Evolutionary conservation across 305 asterid species (phyloP).

Genomic region (Fraxinus albicans): DNA sequence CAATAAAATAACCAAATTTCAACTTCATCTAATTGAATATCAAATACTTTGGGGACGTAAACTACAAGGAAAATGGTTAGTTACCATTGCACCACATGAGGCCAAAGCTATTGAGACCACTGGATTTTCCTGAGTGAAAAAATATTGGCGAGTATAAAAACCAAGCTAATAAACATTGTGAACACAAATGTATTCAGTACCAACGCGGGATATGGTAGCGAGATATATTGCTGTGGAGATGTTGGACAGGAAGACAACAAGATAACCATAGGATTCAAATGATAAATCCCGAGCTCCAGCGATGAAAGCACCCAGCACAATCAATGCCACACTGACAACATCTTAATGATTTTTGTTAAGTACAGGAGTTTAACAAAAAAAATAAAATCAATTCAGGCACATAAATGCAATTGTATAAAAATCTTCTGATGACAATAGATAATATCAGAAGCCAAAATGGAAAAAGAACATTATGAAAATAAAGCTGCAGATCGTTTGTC

Average conservation of each 20-base stretch:
- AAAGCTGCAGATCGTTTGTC: not conserved
- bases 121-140: conserved; percentile 63
- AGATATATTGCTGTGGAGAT: conserved; percentile 85
- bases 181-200: conserved; percentile 38
- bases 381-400: conserved; percentile 5
- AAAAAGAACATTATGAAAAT: not conserved
- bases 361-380: conserved; percentile 10
- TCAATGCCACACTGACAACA: conserved; percentile 67
- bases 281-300: conserved; percentile 87
- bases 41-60: conserved; percentile 6
- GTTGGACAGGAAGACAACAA: conserved; percentile 68
- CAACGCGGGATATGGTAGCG: conserved; percentile 78
- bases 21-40: conserved; percentile 2
- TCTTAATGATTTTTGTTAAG: conserved; percentile 29
- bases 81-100: conserved; percentile 97
- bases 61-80: conserved; percentile 11
- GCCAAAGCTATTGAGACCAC: conserved; percentile 92
- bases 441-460: not conserved
- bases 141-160: conserved; percentile 27
- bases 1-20: not conserved
- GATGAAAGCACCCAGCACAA: conserved; percentile 74
- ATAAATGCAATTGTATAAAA: not conserved
- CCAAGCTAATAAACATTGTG: conserved; percentile 25
- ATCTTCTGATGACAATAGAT: not conserved
- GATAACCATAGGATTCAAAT: conserved; percentile 69